phyloP scores from a whole-genome alignment of 2,329 filamentous ascomycete genomes.

The Epichloe sp. region DNA sequence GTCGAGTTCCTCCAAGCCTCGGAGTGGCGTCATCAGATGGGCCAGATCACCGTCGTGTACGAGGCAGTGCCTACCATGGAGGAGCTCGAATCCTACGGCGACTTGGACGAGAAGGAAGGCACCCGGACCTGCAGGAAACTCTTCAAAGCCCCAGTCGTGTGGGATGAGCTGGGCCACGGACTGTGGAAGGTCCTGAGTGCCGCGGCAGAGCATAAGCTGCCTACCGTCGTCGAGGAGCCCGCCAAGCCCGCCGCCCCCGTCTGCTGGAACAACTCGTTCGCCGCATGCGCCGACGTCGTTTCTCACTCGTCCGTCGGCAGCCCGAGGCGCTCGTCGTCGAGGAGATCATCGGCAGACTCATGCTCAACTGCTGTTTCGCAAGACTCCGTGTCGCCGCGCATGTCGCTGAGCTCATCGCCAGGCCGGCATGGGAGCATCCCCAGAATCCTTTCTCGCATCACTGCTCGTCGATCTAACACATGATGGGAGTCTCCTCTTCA shows the following conservation, averaged over 20 bases:
- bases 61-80: slow-evolving; percentile 21
- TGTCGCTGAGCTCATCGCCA: slow-evolving; percentile 7
- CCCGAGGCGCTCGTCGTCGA: slow-evolving; percentile 2
- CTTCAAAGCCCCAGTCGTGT: slow-evolving; percentile 26
- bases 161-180: slow-evolving; percentile 23
- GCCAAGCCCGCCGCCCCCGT: not conserved
- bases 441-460: slow-evolving; percentile 5
- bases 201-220: slow-evolving; percentile 8
- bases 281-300: not conserved
- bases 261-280: slow-evolving; percentile 1
- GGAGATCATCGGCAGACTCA: slow-evolving; percentile 5
- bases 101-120: slow-evolving; percentile 20
- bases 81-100: slow-evolving; percentile 20
- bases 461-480: slow-evolving; percentile 4
- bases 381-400: slow-evolving; percentile 3
- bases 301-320: not conserved
- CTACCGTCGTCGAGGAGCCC: not conserved
- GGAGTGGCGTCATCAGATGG: slow-evolving; percentile 17
- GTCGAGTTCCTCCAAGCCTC: slow-evolving; percentile 17
- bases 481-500: not conserved
- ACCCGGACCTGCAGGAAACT: slow-evolving; percentile 22
- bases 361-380: slow-evolving; percentile 1
- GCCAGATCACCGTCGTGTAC: slow-evolving; percentile 21
- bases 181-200: slow-evolving; percentile 18
- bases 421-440: slow-evolving; percentile 5